Percentiles rank a stretch among this genome's conserved stretches.
Evolutionary conservation across 2,329 filamentous ascomycete genomes (phyloP).

Genomic region (Zalaria obscura): DNA sequence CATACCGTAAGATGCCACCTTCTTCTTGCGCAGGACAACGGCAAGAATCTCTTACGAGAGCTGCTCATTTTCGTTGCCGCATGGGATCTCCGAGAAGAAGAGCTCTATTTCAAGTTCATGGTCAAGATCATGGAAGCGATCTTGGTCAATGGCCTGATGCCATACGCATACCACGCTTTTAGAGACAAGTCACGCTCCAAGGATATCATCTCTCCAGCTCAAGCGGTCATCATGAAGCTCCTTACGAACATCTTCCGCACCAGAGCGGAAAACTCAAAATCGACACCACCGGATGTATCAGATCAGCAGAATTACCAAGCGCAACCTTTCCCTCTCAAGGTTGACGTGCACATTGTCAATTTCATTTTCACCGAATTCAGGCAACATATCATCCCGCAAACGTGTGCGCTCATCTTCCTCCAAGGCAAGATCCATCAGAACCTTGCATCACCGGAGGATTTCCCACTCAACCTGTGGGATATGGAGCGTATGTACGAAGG

Average conservation of each 20-base stretch:
- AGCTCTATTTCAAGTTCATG: conserved; percentile 92
- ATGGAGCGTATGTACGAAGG: conserved; percentile 96
- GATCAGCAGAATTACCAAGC: conserved; percentile 8
- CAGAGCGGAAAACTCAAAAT: conserved; percentile 27
- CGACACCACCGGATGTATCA: conserved; percentile 4
- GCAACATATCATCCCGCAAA: conserved; percentile 84
- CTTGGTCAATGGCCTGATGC: conserved; percentile 75
- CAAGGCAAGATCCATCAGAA: conserved; percentile 79
- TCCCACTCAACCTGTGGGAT: conserved; percentile 90
- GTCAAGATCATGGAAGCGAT: conserved; percentile 91
- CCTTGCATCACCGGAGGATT: conserved; percentile 65
- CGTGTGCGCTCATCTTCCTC: conserved; percentile 82
- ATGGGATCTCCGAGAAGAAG: conserved; percentile 88
- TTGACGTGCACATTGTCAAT: conserved; percentile 57
- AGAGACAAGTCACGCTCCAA: conserved; percentile 57
- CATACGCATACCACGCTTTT: conserved; percentile 83
- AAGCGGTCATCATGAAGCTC: conserved; percentile 82
- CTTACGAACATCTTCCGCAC: conserved; percentile 78
- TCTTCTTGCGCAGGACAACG: conserved; percentile 77
- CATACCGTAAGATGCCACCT: conserved; percentile 85
- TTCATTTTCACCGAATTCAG: conserved; percentile 90
- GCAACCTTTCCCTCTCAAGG: conserved; percentile 21
- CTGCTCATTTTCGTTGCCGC: conserved; percentile 92
- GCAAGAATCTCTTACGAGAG: conserved; percentile 76
- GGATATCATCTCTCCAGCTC: conserved; percentile 89